Evolutionary conservation across 768 basidiomycete species (phyloP).

Genomic region (Tubosaeta brunneosetosa): DNA sequence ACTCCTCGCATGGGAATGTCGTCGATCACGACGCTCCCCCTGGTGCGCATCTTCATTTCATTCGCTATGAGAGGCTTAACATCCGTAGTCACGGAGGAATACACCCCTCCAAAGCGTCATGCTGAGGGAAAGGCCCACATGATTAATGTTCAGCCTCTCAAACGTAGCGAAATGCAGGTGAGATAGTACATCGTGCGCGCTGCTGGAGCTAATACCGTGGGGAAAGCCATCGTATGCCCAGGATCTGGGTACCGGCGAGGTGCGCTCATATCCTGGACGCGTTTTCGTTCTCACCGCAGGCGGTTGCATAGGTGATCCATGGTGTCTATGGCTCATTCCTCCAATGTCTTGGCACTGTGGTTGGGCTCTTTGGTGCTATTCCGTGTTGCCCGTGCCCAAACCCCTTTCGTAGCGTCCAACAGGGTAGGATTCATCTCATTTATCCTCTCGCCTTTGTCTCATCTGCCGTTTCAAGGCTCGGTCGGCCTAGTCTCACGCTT

Average conservation of each 20-base stretch:
- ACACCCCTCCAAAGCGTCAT: conserved; percentile 32
- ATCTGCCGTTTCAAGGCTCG: conserved; percentile 47
- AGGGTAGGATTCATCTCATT: conserved; percentile 45
- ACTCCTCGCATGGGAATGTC: conserved; percentile 50
- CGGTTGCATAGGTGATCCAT: conserved; percentile 56
- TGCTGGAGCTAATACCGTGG: conserved; percentile 4
- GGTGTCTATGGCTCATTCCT: conserved; percentile 83
- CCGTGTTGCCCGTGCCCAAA: conserved; percentile 86
- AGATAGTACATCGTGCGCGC: conserved; percentile 6
- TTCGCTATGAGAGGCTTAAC: conserved; percentile 9
- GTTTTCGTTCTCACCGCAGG: neutral
- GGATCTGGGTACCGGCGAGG: conserved; percentile 69
- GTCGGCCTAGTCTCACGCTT: conserved; percentile 92
- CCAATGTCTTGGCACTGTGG: conserved; percentile 58
- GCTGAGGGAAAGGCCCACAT: conserved; percentile 37
- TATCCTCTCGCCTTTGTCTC: conserved; percentile 9
- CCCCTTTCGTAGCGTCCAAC: conserved; percentile 79
- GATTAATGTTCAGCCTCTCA: conserved; percentile 82
- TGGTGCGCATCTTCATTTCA: conserved; percentile 39
- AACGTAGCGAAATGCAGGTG: conserved; percentile 84
- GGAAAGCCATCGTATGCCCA: conserved; percentile 85
- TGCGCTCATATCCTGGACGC: conserved; percentile 18
- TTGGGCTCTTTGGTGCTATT: conserved; percentile 70
- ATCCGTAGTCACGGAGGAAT: conserved; percentile 61
- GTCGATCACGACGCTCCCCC: conserved; percentile 67